Evolutionary conservation across 1,139 yeast genomes (phyloP).

Genomic region (Hemisphaericaspora xylofermentans): DNA sequence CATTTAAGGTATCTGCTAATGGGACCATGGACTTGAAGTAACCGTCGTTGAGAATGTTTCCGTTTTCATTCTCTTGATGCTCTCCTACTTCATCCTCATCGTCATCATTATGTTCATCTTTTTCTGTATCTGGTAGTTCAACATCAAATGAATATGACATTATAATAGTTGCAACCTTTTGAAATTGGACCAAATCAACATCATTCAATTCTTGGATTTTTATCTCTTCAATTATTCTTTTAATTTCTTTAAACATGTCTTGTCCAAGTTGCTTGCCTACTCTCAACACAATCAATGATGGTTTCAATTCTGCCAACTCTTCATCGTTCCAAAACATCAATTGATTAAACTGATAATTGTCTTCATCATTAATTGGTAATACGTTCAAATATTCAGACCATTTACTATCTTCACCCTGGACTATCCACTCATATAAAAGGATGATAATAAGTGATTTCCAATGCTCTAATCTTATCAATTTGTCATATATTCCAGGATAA

Average conservation of each 20-base stretch:
- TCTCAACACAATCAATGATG: slow-evolving; percentile 68
- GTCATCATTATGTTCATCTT: slow-evolving; percentile 17
- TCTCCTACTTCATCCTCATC: slow-evolving; percentile 21
- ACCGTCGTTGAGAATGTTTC: slow-evolving; percentile 28
- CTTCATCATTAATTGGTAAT: slow-evolving; percentile 50
- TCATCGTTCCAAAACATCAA: slow-evolving; percentile 75
- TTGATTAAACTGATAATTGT: slow-evolving; percentile 49
- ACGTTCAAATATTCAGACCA: slow-evolving; percentile 75
- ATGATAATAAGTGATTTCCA: slow-evolving; percentile 80
- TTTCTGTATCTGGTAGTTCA: slow-evolving; percentile 18
- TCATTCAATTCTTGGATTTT: slow-evolving; percentile 19
- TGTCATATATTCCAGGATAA: slow-evolving; percentile 28
- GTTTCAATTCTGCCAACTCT: slow-evolving; percentile 53
- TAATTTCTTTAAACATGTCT: slow-evolving; percentile 48
- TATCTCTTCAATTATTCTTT: slow-evolving; percentile 23
- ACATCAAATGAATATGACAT: slow-evolving; percentile 49
- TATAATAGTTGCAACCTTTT: slow-evolving; percentile 61
- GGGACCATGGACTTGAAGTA: slow-evolving; percentile 87
- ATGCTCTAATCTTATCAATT: slow-evolving; percentile 40
- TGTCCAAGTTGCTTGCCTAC: slow-evolving; percentile 72
- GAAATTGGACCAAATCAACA: slow-evolving; percentile 57
- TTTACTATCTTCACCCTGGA: slow-evolving; percentile 40
- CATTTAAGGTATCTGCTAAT: slow-evolving; percentile 84
- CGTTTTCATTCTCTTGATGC: slow-evolving; percentile 9
- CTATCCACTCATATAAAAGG: slow-evolving; percentile 56